A percentile compares a stretch with the other conserved stretches of the same genome.
Conservation (phyloP, 1,139 yeast species). For the Yamadazyma conglobata region DNA sequence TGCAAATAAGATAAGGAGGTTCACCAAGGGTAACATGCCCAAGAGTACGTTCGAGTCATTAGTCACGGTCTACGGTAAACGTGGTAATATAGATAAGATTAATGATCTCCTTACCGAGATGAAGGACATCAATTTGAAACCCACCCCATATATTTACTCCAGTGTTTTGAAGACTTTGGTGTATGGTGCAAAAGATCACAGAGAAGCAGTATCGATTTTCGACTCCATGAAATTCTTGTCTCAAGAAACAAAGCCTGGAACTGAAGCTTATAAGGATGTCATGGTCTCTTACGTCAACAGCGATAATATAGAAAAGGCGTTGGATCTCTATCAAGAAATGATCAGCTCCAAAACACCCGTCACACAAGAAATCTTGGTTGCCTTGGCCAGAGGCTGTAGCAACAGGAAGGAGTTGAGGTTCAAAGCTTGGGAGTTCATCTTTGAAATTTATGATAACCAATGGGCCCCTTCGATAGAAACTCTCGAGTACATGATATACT, state of each 20-base stretch:
- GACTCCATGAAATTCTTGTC: slow-evolving; percentile 84
- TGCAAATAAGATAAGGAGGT: slow-evolving; percentile 16
- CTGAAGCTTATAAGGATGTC: slow-evolving; percentile 65
- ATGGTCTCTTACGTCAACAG: slow-evolving; percentile 62
- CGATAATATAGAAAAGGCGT: slow-evolving; percentile 64
- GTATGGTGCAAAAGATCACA: slow-evolving; percentile 46
- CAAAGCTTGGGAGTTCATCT: slow-evolving; percentile 76
- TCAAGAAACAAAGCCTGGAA: slow-evolving; percentile 59
- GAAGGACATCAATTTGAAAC: slow-evolving; percentile 46
- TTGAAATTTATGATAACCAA: slow-evolving; percentile 56
- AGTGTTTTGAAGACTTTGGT: slow-evolving; percentile 67
- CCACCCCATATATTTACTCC: slow-evolving; percentile 58
- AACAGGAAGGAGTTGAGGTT: slow-evolving; percentile 44
- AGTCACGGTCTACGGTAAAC: slow-evolving; percentile 41
- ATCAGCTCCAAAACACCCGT: slow-evolving; percentile 23
- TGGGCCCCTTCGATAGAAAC: slow-evolving; percentile 51
- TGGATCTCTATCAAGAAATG: slow-evolving; percentile 79
- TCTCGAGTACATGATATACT: slow-evolving; percentile 65
- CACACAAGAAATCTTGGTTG: slow-evolving; percentile 51
- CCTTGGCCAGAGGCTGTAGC: slow-evolving; percentile 74
- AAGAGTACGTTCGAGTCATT: slow-evolving; percentile 31
- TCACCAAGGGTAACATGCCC: slow-evolving; percentile 19
- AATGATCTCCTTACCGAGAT: slow-evolving; percentile 45
- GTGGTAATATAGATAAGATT: slow-evolving; percentile 25
- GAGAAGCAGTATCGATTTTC: slow-evolving; percentile 69